Evolutionary conservation across 768 basidiomycete genomes (phyloP).

Genomic region (Suillus spraguei): DNA sequence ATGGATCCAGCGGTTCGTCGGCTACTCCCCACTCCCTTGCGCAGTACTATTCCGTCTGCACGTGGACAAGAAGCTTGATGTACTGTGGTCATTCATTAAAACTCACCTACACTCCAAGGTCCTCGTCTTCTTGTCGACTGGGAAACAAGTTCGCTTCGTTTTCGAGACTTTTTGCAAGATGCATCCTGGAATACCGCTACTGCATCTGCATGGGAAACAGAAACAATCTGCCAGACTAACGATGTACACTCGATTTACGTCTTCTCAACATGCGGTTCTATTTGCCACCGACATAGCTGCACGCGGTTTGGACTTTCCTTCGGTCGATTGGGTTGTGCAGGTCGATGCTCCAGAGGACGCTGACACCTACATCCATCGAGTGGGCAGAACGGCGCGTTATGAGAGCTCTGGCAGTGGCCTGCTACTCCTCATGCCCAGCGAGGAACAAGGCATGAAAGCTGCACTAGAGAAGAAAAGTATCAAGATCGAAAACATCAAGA

Average conservation of each 20-base stretch:
- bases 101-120: constrained; percentile 89
- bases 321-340: constrained; percentile 96
- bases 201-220: constrained; percentile 95
- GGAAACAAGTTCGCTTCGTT: constrained; percentile 96
- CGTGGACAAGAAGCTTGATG: constrained; percentile 86
- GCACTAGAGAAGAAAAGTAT: constrained; percentile 75
- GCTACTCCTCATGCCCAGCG: constrained; percentile 83
- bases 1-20: constrained; percentile 42
- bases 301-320: constrained; percentile 94
- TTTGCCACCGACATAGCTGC: constrained; percentile 98
- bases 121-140: constrained; percentile 92
- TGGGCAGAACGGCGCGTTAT: constrained; percentile 94
- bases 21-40: constrained; percentile 79
- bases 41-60: constrained; percentile 85
- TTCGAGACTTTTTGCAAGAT: constrained; percentile 95
- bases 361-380: constrained; percentile 96
- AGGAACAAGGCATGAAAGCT: constrained; percentile 87
- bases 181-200: constrained; percentile 91
- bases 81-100: constrained; percentile 94
- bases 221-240: constrained; percentile 88
- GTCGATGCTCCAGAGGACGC: constrained; percentile 96
- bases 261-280: constrained; percentile 79
- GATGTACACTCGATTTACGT: constrained; percentile 84
- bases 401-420: constrained; percentile 87
- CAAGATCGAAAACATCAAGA: constrained; percentile 78